phyloP scores from a whole-genome alignment of 805 yeast species.

The Pichia cabralensis region DNA sequence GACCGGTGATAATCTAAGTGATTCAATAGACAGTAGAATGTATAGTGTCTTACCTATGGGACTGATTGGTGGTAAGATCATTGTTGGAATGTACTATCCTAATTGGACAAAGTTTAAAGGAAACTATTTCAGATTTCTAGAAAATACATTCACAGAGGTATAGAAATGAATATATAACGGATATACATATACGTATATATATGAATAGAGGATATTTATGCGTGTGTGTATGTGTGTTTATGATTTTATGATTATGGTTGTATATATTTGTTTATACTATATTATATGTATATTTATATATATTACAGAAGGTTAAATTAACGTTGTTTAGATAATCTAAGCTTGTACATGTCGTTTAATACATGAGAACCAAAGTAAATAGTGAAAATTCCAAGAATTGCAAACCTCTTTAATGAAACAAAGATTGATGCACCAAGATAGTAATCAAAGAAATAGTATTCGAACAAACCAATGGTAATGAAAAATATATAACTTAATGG shows the following conservation, averaged over 20 bases:
- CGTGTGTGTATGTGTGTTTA: too few species aligned
- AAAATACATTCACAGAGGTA: slow-evolving; percentile 36
- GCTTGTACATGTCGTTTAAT: slow-evolving; percentile 30
- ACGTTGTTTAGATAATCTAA: slow-evolving; percentile 22
- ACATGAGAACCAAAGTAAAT: slow-evolving; percentile 58
- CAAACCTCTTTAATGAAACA: slow-evolving; percentile 39
- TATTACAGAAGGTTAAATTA: not conserved
- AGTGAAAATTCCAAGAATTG: slow-evolving; percentile 42
- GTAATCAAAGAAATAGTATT: slow-evolving; percentile 45
- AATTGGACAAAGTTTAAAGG: slow-evolving; percentile 21
- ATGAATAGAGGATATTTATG: too few species aligned
- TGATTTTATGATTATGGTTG: too few species aligned
- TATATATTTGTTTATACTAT: not conserved
- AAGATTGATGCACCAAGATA: slow-evolving; percentile 53
- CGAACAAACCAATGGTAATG: slow-evolving; percentile 38
- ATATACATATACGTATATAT: too few species aligned
- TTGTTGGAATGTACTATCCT: slow-evolving; percentile 54
- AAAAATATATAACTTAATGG: slow-evolving; percentile 27
- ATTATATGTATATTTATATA: not conserved
- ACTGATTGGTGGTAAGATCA: slow-evolving; percentile 75
- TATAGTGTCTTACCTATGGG: slow-evolving; percentile 90
- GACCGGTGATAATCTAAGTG: slow-evolving; percentile 87
- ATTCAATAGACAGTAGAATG: slow-evolving; percentile 80
- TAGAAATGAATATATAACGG: not conserved
- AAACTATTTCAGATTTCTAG: slow-evolving; percentile 48